These are phyloP conservation scores for Ziziphus jujuba DNA, from an alignment of 306 rosid genomes.

Conservation along the genomic window DNA sequence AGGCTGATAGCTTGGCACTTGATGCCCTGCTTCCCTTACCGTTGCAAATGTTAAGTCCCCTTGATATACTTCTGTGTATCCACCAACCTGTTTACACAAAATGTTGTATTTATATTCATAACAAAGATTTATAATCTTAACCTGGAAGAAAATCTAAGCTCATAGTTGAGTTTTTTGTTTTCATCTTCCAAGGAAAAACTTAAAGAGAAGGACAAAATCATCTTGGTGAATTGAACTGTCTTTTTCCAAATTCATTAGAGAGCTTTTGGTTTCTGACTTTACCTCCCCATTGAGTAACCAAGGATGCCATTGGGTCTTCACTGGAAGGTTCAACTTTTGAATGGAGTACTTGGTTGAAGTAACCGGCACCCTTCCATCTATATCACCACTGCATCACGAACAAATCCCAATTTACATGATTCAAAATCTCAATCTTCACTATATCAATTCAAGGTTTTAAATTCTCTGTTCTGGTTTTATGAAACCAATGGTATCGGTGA, in stretches of 20 bases:
- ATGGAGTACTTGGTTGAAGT: slow-evolving; percentile 87
- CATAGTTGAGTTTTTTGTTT: no score
- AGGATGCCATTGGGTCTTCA: slow-evolving; percentile 63
- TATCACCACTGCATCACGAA: slow-evolving; percentile 61
- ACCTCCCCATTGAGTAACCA: slow-evolving; percentile 72
- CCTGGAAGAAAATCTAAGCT: no score
- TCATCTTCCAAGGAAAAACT: no score
- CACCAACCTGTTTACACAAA: slow-evolving; percentile 58
- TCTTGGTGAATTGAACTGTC: no score
- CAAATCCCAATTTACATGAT: background rate
- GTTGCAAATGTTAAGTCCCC: slow-evolving; percentile 71
- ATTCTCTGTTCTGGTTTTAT: no score
- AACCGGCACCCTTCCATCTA: slow-evolving; percentile 83
- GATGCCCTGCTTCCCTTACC: slow-evolving; percentile 82
- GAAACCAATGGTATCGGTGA: background rate
- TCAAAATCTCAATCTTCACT: no score
- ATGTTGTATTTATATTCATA: background rate
- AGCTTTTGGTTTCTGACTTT: no score
- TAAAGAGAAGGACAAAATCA: no score
- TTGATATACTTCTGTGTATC: slow-evolving; percentile 55
- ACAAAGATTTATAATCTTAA: no score
- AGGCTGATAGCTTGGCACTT: slow-evolving; percentile 86
- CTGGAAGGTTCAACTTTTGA: slow-evolving; percentile 54
- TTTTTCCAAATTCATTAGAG: no score
- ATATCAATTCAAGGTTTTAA: no score